A percentile compares a stretch with the other conserved stretches of the same genome.
phyloP scores from a whole-genome alignment of 495 filamentous ascomycete genomes.

The Penicillium parvum region DNA sequence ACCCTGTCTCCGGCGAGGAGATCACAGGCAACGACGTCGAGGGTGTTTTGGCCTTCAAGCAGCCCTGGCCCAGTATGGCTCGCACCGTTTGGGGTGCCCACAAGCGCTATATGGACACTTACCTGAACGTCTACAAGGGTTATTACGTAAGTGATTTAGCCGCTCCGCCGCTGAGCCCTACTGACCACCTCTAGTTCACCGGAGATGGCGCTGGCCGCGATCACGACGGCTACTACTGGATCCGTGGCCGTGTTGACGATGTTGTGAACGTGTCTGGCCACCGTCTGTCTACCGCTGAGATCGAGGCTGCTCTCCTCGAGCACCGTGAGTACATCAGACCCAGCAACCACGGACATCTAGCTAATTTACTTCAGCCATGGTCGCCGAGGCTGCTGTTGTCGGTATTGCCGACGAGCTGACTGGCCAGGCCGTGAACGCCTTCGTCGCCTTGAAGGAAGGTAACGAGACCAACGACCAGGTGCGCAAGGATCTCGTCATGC shows the following conservation, averaged over 20 bases:
- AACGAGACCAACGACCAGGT: slow-evolving; percentile 74
- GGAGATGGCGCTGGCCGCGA: slow-evolving; percentile 96
- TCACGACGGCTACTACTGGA: slow-evolving; percentile 99
- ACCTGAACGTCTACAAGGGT: slow-evolving; percentile 95
- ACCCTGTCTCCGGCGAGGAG: slow-evolving; percentile 92
- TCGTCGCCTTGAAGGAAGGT: slow-evolving; percentile 88
- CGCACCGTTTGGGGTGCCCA: slow-evolving; percentile 97
- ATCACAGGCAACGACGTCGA: slow-evolving; percentile 96
- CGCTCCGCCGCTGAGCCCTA: too few relatives aligned
- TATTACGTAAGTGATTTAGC: slow-evolving; percentile 94
- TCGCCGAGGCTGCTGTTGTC: slow-evolving; percentile 94
- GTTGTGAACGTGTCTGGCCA: slow-evolving; percentile 98
- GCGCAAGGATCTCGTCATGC: slow-evolving; percentile 86
- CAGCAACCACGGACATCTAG: neutral
- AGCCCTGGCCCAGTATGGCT: slow-evolving; percentile 98
- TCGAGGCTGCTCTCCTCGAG: slow-evolving; percentile 94
- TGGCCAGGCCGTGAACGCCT: slow-evolving; percentile 95
- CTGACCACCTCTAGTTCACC: slow-evolving; percentile 83
- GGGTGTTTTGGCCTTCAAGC: slow-evolving; percentile 96
- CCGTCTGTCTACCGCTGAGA: slow-evolving; percentile 93
- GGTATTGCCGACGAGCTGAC: slow-evolving; percentile 90
- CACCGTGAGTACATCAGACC: slow-evolving; percentile 52
- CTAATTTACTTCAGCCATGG: slow-evolving; percentile 35
- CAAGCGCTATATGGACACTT: slow-evolving; percentile 98
- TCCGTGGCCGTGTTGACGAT: slow-evolving; percentile 96